Evolutionary conservation across 371 early-diverging fungal species (phyloP).

Genomic region (Syncephalastrum contaminatum): DNA sequence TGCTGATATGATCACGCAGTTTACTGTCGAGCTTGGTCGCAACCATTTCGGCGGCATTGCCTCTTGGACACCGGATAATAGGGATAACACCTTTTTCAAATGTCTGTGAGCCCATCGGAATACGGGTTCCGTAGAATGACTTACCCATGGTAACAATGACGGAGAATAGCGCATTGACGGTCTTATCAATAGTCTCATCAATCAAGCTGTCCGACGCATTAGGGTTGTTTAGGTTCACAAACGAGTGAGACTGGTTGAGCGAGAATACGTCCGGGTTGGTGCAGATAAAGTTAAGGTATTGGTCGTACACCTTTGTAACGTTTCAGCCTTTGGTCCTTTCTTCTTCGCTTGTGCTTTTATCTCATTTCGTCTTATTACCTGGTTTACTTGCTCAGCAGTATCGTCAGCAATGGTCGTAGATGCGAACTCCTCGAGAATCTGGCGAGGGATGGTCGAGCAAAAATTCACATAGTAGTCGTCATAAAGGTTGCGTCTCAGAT

Average conservation of each 20-base stretch:
- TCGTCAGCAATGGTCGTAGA: slow-evolving; percentile 69
- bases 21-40: slow-evolving; percentile 86
- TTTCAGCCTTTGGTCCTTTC: not conserved
- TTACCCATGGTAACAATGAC: slow-evolving; percentile 89
- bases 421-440: slow-evolving; percentile 94
- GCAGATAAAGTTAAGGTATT: slow-evolving; percentile 92
- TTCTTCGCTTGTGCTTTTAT: too few species aligned
- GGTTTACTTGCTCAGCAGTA: slow-evolving; percentile 74
- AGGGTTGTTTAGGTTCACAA: slow-evolving; percentile 79
- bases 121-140: not conserved
- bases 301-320: slow-evolving; percentile 82
- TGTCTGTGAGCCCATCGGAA: not conserved
- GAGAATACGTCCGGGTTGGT: slow-evolving; percentile 95
- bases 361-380: slow-evolving; percentile 39
- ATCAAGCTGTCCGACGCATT: slow-evolving; percentile 77
- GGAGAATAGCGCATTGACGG: slow-evolving; percentile 85
- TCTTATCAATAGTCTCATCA: slow-evolving; percentile 72
- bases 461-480: slow-evolving; percentile 97
- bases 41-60: slow-evolving; percentile 93
- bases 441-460: slow-evolving; percentile 83
- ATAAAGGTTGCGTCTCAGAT: slow-evolving; percentile 89
- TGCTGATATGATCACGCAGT: slow-evolving; percentile 88
- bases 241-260: slow-evolving; percentile 83
- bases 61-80: slow-evolving; percentile 85
- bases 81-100: slow-evolving; percentile 70